Conservation (phyloP, 2,329 filamentous ascomycete genomes). For the Tolypocladium inflatum region DNA sequence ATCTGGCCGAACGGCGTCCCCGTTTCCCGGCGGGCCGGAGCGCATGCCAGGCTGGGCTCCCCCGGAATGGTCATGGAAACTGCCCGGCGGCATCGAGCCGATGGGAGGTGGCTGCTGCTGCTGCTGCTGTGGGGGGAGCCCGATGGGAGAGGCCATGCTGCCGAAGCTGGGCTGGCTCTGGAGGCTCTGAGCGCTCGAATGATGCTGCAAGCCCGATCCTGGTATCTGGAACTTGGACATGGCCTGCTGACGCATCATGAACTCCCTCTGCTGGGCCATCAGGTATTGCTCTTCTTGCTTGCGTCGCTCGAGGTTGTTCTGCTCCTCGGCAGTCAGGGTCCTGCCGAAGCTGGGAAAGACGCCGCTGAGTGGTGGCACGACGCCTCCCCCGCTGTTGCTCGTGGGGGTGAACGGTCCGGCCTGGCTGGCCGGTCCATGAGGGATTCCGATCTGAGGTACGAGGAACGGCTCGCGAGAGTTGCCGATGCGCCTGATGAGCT, state of each 20-base stretch:
- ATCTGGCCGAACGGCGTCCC: constrained; percentile 57
- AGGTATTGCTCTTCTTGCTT: constrained; percentile 98
- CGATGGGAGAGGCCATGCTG: constrained; percentile 81
- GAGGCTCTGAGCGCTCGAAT: constrained; percentile 88
- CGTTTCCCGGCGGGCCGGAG: constrained; percentile 17
- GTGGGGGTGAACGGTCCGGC: constrained; percentile 38
- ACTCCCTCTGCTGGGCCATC: constrained; percentile 93
- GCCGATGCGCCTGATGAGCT: constrained; percentile 89
- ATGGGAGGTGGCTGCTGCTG: constrained; percentile 9
- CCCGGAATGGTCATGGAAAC: constrained; percentile 59
- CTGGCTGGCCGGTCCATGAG: constrained; percentile 65
- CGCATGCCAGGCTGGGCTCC: constrained; percentile 14
- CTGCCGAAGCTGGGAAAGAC: constrained; percentile 95
- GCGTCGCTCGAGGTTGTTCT: constrained; percentile 89
- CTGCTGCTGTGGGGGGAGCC: constrained; percentile 38
- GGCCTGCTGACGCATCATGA: constrained; percentile 75
- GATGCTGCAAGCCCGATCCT: constrained; percentile 61
- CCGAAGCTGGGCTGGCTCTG: constrained; percentile 97
- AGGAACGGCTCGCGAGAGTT: constrained; percentile 97
- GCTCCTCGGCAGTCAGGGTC: constrained; percentile 92
- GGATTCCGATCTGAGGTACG: constrained; percentile 91
- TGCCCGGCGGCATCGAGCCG: constrained; percentile 49
- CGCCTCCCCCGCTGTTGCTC: constrained; percentile 44
- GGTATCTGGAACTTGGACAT: constrained; percentile 63
- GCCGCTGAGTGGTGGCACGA: constrained; percentile 81